A percentile compares a stretch with the other conserved stretches of the same genome.
phyloP scores from a whole-genome alignment of 164 flowering plant species.

The Platanus orientalis region DNA sequence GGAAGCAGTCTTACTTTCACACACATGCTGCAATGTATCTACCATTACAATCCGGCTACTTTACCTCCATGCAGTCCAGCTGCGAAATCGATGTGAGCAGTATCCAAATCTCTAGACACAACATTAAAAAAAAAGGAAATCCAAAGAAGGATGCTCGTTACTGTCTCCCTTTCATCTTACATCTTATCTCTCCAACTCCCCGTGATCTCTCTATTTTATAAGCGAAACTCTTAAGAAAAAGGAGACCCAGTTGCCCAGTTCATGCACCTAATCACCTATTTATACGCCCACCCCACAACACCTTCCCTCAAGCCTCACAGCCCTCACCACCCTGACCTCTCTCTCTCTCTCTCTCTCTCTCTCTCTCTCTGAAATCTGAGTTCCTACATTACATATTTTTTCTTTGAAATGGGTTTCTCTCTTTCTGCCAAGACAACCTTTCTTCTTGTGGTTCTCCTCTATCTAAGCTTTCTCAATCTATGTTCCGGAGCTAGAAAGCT shows the following conservation, averaged over 20 bases:
- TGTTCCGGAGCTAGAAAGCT: conserved; percentile 31
- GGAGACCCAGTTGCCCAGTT: conserved; percentile 9
- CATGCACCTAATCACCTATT: conserved; percentile 23
- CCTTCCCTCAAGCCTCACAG: neutral
- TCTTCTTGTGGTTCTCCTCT: conserved; percentile 10
- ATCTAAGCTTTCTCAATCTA: conserved; percentile 6
- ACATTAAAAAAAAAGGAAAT: neutral
- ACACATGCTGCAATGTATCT: too few species aligned
- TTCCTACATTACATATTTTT: neutral
- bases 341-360: neutral
- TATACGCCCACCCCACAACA: conserved; percentile 5
- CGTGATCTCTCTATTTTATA: conserved; percentile 10
- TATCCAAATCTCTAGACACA: conserved; percentile 3
- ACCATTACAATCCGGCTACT: too few species aligned
- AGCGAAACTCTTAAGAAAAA: neutral
- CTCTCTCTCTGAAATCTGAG: neutral
- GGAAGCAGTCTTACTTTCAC: neutral
- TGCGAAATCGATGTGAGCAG: neutral
- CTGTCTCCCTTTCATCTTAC: conserved; percentile 1
- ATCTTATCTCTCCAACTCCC: conserved; percentile 17
- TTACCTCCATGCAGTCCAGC: neutral
- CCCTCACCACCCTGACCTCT: neutral
- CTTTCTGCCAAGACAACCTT: neutral
- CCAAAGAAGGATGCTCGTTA: conserved; percentile 9
- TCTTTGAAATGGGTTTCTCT: conserved; percentile 15